Evolutionary conservation across 1,284 basidiomycete genomes (phyloP).

Genomic region (Puccinia polysora): DNA sequence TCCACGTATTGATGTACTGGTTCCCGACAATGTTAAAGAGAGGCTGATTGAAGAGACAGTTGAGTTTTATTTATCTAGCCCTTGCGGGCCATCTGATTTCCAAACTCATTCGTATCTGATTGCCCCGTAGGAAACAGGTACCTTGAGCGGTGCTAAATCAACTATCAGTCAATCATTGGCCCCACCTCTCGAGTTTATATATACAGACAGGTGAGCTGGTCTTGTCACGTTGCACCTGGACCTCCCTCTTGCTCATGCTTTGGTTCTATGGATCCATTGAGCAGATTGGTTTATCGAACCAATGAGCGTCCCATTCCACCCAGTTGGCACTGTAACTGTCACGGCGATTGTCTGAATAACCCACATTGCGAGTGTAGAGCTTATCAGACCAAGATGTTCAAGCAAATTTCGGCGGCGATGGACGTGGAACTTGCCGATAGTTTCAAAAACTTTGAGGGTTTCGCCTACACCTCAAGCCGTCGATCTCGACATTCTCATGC

Average conservation of each 20-base stretch:
- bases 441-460: constrained; percentile 4
- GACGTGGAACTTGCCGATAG: background rate
- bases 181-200: constrained; percentile 35
- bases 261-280: background rate
- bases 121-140: background rate
- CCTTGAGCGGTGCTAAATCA: background rate
- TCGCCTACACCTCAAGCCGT: constrained; percentile 27
- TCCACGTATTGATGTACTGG: constrained; percentile 22
- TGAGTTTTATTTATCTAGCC: constrained; percentile 6
- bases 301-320: constrained; percentile 24
- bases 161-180: constrained; percentile 16
- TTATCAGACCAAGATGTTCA: constrained; percentile 10
- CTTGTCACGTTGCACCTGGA: background rate
- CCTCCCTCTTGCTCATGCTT: background rate
- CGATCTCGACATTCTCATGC: constrained; percentile 15
- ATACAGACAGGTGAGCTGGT: constrained; percentile 30
- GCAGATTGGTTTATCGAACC: constrained; percentile 29
- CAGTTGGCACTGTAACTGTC: constrained; percentile 35
- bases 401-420: background rate
- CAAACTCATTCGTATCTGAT: background rate
- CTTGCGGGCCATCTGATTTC: no score
- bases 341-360: constrained; percentile 30
- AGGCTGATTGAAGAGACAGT: constrained; percentile 18
- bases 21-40: constrained; percentile 24
- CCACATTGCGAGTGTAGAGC: constrained; percentile 17